Evolutionary conservation across 306 rosid species (phyloP).

Genomic region (Hylodesmum podocarpum): DNA sequence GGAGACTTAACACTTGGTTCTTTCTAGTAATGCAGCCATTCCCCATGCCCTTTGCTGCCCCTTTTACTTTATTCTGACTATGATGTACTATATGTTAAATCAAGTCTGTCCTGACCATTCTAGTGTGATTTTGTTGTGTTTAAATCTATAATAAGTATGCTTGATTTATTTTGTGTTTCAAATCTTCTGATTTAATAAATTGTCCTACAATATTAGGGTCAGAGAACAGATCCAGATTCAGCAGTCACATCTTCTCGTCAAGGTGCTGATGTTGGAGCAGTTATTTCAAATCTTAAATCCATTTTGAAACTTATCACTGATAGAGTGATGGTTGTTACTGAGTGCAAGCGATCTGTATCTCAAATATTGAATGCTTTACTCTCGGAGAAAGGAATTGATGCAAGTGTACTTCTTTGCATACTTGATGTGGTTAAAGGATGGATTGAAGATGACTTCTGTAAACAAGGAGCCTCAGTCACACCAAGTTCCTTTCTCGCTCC

Average conservation of each 20-base stretch:
- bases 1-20: neutral
- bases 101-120: neutral
- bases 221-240: conserved; percentile 86
- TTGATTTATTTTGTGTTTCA: neutral
- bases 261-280: conserved; percentile 79
- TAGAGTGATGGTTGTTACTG: conserved; percentile 86
- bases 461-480: conserved; percentile 68
- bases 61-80: neutral
- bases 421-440: conserved; percentile 97
- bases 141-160: neutral
- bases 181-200: conserved; percentile 8
- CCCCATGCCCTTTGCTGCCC: neutral
- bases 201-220: conserved; percentile 57
- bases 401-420: conserved; percentile 92
- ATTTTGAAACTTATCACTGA: conserved; percentile 85
- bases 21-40: neutral
- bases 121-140: conserved; percentile 1
- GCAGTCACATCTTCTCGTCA: conserved; percentile 91
- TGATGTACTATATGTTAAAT: neutral
- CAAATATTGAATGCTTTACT: conserved; percentile 87
- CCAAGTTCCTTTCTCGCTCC: conserved; percentile 70
- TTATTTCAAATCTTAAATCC: conserved; percentile 82
- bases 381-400: conserved; percentile 93
- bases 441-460: conserved; percentile 84
- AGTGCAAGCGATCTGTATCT: conserved; percentile 80